Conservation (phyloP, 2,329 filamentous ascomycete genomes). For the Periconia sp. region DNA sequence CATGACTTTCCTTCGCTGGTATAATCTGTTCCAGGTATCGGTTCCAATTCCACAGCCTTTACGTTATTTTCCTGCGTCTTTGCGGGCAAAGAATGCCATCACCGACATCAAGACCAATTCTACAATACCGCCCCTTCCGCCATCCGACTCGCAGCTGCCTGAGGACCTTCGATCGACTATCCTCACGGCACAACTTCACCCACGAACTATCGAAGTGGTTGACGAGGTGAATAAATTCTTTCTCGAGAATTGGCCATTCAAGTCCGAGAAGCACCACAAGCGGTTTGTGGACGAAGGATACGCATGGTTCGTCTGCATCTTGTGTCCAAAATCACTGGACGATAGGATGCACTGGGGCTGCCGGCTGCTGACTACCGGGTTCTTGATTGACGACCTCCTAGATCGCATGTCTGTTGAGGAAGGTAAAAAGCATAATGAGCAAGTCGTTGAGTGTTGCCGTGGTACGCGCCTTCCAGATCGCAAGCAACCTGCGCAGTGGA, state of each 20-base stretch:
- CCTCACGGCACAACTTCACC: constrained; percentile 1
- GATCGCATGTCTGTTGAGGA: constrained; percentile 4
- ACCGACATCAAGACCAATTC: too few species aligned
- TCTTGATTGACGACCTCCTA: constrained; percentile 4
- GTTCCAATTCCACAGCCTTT: too few species aligned
- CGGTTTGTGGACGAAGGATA: constrained; percentile 4
- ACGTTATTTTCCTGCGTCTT: too few species aligned
- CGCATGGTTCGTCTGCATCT: constrained; percentile 3
- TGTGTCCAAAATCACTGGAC: not conserved
- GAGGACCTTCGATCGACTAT: constrained; percentile 2
- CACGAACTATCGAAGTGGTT: not conserved
- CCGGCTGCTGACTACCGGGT: not conserved
- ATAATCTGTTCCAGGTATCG: too few species aligned
- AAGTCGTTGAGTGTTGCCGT: constrained; percentile 1
- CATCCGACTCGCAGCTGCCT: not conserved
- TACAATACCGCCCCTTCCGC: constrained; percentile 1
- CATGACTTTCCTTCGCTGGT: too few species aligned
- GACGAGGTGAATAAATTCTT: constrained; percentile 2
- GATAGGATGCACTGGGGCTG: constrained; percentile 2
- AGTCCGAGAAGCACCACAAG: constrained; percentile 1
- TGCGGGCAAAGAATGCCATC: too few species aligned
- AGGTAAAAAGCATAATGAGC: not conserved
- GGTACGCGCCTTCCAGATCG: constrained; percentile 1
- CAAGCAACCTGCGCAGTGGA: constrained; percentile 5
- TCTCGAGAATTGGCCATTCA: constrained; percentile 2